Evolutionary conservation across 2,329 filamentous ascomycete genomes (phyloP).

Genomic region (Xylariaceae sp.): DNA sequence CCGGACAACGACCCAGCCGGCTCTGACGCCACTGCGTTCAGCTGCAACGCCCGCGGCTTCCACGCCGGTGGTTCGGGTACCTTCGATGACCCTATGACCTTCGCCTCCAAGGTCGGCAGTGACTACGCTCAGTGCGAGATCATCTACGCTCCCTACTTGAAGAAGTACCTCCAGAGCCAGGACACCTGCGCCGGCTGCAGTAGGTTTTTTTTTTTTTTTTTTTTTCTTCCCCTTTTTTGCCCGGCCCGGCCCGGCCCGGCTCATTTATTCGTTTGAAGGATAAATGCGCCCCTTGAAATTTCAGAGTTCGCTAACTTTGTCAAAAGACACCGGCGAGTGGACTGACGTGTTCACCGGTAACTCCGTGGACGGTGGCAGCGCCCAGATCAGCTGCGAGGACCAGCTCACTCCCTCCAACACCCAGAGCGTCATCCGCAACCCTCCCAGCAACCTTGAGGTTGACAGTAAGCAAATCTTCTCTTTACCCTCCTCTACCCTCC

Average conservation of each 20-base stretch:
- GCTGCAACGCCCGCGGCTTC: slow-evolving; percentile 33
- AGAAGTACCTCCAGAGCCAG: slow-evolving; percentile 38
- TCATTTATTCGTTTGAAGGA: too few relatives aligned
- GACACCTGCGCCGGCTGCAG: slow-evolving; percentile 24
- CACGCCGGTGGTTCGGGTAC: slow-evolving; percentile 39
- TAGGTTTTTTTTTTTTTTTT: slow-evolving; percentile 11
- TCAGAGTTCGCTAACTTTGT: slow-evolving; percentile 1
- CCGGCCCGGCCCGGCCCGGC: too few relatives aligned
- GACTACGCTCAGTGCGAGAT: slow-evolving; percentile 40
- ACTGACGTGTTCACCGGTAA: slow-evolving; percentile 38
- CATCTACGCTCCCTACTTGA: slow-evolving; percentile 39
- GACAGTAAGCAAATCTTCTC: slow-evolving; percentile 26
- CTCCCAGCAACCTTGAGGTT: slow-evolving; percentile 28
- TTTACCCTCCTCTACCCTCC: background rate
- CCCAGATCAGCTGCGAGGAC: slow-evolving; percentile 35
- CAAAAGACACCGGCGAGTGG: slow-evolving; percentile 23
- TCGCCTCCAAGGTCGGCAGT: slow-evolving; percentile 36
- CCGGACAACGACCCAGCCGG: slow-evolving; percentile 37
- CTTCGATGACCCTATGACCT: slow-evolving; percentile 38
- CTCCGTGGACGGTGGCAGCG: slow-evolving; percentile 28
- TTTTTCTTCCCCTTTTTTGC: too few relatives aligned
- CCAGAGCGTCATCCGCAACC: slow-evolving; percentile 30
- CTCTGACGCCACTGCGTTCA: slow-evolving; percentile 30
- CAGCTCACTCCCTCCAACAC: slow-evolving; percentile 28
- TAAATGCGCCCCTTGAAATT: too few relatives aligned